These are phyloP conservation scores for Microdochium trichocladiopsis DNA, from an alignment of 2,329 filamentous ascomycete genomes.

Conservation along the genomic window DNA sequence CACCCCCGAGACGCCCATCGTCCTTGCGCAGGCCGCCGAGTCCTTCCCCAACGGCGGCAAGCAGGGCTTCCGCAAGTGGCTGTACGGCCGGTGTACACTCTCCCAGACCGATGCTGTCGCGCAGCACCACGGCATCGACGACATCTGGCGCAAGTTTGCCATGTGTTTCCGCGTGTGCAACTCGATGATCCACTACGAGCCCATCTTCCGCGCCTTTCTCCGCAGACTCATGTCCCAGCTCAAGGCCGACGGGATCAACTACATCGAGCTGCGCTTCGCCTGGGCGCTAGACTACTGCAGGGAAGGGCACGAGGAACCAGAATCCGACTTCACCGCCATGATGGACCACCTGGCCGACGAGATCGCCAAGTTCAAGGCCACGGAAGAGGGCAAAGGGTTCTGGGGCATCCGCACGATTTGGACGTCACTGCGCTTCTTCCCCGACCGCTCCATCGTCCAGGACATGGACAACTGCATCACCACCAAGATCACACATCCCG, in stretches of 20 bases:
- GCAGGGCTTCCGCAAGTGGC: constrained; percentile 68
- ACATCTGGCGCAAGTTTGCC: constrained; percentile 77
- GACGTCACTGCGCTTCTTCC: constrained; percentile 62
- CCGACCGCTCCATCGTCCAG: constrained; percentile 61
- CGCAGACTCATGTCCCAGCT: constrained; percentile 64
- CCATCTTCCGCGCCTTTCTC: constrained; percentile 74
- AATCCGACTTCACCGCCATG: constrained; percentile 62
- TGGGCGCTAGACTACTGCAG: constrained; percentile 67
- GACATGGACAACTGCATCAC: constrained; percentile 84
- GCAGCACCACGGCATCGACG: constrained; percentile 77
- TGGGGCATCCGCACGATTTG: constrained; percentile 84
- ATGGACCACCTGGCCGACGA: constrained; percentile 72
- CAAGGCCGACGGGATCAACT: constrained; percentile 74
- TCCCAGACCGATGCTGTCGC: constrained; percentile 65
- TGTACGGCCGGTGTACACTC: constrained; percentile 66
- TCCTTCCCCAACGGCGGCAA: constrained; percentile 68
- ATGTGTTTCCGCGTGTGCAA: constrained; percentile 68
- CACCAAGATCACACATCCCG: constrained; percentile 71
- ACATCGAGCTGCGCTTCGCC: constrained; percentile 71
- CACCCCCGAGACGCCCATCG: constrained; percentile 46
- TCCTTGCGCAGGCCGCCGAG: constrained; percentile 57
- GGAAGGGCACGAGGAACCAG: constrained; percentile 56
- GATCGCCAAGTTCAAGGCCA: constrained; percentile 65
- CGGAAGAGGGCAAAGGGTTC: constrained; percentile 65
- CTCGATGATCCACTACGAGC: constrained; percentile 80